phyloP scores from a whole-genome alignment of 2,329 filamentous ascomycete species.

The Colletotrichum kahawae region DNA sequence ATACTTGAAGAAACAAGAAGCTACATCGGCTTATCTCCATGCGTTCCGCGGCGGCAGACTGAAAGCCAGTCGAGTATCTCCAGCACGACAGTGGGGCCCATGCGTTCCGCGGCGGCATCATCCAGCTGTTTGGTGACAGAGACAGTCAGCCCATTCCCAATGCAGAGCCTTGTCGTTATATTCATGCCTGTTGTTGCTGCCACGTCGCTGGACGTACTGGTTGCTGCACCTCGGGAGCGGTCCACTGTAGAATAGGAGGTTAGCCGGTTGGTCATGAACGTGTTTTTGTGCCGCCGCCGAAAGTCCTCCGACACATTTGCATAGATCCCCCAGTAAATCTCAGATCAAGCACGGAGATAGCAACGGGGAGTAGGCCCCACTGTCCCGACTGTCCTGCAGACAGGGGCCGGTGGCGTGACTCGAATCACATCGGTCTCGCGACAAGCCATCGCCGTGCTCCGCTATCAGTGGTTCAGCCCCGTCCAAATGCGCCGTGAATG shows the following conservation, averaged over 20 bases:
- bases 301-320: neutral
- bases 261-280: neutral
- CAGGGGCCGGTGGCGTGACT: constrained; percentile 14
- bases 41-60: neutral
- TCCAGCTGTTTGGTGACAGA: neutral
- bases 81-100: neutral
- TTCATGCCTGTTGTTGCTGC: neutral
- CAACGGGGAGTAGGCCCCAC: neutral
- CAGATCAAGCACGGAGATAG: constrained; percentile 8
- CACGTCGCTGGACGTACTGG: neutral
- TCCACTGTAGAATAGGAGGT: neutral
- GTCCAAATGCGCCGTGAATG: neutral
- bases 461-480: constrained; percentile 1
- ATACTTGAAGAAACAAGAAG: neutral
- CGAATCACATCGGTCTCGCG: neutral
- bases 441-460: neutral
- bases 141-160: neutral
- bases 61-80: neutral
- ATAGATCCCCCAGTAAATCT: constrained; percentile 2
- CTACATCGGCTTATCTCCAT: neutral
- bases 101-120: neutral
- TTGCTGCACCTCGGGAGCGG: neutral
- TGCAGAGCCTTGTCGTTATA: neutral
- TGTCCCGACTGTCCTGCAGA: neutral
- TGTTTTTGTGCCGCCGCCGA: neutral